A percentile compares a stretch with the other conserved stretches of the same genome.
These are phyloP conservation scores for Prunus mongolica DNA, from an alignment of 306 rosid species.

Conservation along the genomic window DNA sequence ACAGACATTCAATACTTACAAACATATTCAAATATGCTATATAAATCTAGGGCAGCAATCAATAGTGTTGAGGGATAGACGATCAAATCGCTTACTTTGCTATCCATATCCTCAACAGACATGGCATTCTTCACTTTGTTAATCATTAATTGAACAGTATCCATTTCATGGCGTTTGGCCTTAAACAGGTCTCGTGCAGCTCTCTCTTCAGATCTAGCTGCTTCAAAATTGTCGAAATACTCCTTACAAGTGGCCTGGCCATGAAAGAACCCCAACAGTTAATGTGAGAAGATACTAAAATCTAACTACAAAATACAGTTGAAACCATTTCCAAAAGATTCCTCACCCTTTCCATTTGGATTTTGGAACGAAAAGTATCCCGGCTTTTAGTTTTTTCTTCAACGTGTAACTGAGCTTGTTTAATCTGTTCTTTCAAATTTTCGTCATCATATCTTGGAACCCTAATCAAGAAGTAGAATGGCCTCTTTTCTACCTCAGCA, in stretches of 20 bases:
- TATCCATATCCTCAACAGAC: constrained; percentile 66
- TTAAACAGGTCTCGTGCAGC: constrained; percentile 53
- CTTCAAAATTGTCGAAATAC: constrained; percentile 38
- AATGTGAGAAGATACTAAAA: constrained; percentile 14
- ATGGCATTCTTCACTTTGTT: constrained; percentile 63
- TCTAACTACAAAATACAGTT: constrained; percentile 1
- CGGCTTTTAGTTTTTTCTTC: constrained; percentile 57
- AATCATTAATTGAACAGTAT: constrained; percentile 53
- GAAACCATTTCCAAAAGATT: constrained; percentile 1
- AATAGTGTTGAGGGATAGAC: not conserved
- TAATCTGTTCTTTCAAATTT: constrained; percentile 55
- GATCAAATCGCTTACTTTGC: constrained; percentile 42
- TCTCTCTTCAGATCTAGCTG: constrained; percentile 48
- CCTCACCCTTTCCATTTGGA: constrained; percentile 51
- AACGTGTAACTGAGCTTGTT: constrained; percentile 43
- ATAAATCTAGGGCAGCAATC: not conserved
- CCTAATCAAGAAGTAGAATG: constrained; percentile 61
- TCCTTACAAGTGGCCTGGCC: constrained; percentile 53
- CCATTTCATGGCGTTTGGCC: constrained; percentile 72
- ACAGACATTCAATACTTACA: constrained; percentile 8
- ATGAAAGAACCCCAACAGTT: constrained; percentile 27
- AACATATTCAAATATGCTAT: constrained; percentile 9
- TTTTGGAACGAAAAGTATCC: constrained; percentile 51
- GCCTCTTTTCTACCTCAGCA: constrained; percentile 55
- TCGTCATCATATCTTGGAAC: constrained; percentile 63